These are phyloP conservation scores for Botrytis fabae DNA, from an alignment of 2,329 filamentous ascomycete genomes.

Conservation along the genomic window DNA sequence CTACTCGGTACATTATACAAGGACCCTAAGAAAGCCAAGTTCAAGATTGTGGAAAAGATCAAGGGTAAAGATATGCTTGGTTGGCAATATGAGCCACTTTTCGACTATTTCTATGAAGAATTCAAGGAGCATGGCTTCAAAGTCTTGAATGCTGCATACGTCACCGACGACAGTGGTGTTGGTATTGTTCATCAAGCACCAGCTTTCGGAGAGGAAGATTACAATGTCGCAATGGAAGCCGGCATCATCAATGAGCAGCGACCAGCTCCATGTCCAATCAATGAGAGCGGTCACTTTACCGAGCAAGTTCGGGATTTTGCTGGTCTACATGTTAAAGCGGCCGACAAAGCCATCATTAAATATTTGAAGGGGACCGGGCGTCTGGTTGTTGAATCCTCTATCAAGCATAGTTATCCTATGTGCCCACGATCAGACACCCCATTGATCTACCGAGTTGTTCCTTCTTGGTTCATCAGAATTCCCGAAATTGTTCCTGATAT, in stretches of 20 bases:
- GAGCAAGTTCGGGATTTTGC: slow-evolving; percentile 75
- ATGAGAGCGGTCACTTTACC: slow-evolving; percentile 79
- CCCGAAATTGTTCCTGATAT: slow-evolving; percentile 80
- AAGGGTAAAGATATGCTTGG: slow-evolving; percentile 77
- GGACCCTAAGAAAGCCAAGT: slow-evolving; percentile 93
- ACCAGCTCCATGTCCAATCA: slow-evolving; percentile 86
- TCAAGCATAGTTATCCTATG: slow-evolving; percentile 90
- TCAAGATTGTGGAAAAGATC: slow-evolving; percentile 75
- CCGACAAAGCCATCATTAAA: slow-evolving; percentile 92
- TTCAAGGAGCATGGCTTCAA: slow-evolving; percentile 84
- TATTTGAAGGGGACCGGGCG: slow-evolving; percentile 75
- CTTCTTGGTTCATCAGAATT: slow-evolving; percentile 93
- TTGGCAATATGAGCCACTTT: slow-evolving; percentile 86
- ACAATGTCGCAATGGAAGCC: slow-evolving; percentile 73
- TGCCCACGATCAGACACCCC: slow-evolving; percentile 95
- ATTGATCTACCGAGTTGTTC: slow-evolving; percentile 87
- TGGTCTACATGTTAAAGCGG: slow-evolving; percentile 86
- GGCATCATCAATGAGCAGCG: slow-evolving; percentile 77
- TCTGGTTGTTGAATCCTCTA: slow-evolving; percentile 79
- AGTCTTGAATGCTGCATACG: slow-evolving; percentile 81
- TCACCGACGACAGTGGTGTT: slow-evolving; percentile 86
- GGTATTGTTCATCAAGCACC: slow-evolving; percentile 94
- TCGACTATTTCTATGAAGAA: slow-evolving; percentile 85
- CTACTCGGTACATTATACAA: slow-evolving; percentile 85
- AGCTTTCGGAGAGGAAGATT: slow-evolving; percentile 95